A percentile compares a stretch with the other conserved stretches of the same genome.
phyloP scores from a whole-genome alignment of 306 rosid species.

The Rosa rugosa region DNA sequence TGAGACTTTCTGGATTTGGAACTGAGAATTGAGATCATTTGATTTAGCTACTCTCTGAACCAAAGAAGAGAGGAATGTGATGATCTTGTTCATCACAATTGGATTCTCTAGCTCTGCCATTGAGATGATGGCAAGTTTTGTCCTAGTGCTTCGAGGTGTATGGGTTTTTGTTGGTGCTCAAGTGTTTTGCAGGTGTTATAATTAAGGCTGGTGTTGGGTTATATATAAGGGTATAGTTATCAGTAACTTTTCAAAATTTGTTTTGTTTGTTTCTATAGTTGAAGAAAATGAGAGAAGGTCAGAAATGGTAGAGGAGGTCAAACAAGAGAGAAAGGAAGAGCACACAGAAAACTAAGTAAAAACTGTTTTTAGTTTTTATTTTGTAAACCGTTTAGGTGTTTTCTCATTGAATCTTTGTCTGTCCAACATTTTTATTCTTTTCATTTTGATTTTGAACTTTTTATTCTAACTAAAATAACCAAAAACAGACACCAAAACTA shows the following conservation, averaged over 20 bases:
- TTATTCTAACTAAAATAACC: not conserved
- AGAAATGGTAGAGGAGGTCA: slow-evolving; percentile 1
- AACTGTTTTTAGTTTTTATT: not conserved
- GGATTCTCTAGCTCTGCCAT: slow-evolving; percentile 93
- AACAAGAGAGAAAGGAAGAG: not conserved
- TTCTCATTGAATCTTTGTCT: not conserved
- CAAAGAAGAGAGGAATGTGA: slow-evolving; percentile 73
- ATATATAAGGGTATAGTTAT: slow-evolving; percentile 6
- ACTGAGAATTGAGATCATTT: slow-evolving; percentile 54
- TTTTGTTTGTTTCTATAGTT: not conserved
- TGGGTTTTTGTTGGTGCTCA: slow-evolving; percentile 4
- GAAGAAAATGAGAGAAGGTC: not conserved
- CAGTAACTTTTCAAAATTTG: not conserved
- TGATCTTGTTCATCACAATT: slow-evolving; percentile 61
- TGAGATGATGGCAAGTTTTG: slow-evolving; percentile 18
- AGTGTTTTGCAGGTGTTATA: slow-evolving; percentile 25
- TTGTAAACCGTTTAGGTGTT: not conserved
- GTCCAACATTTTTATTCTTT: not conserved
- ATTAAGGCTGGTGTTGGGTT: slow-evolving; percentile 13
- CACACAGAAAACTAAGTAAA: not conserved
- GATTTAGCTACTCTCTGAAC: slow-evolving; percentile 79
- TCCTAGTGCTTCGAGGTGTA: not conserved
- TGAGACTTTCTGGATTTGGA: slow-evolving; percentile 62
- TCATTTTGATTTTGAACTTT: not conserved
- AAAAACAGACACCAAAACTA: not conserved